These are phyloP conservation scores for Nematocida major DNA, from an alignment of 371 early-diverging fungal species.

Conservation along the genomic window DNA sequence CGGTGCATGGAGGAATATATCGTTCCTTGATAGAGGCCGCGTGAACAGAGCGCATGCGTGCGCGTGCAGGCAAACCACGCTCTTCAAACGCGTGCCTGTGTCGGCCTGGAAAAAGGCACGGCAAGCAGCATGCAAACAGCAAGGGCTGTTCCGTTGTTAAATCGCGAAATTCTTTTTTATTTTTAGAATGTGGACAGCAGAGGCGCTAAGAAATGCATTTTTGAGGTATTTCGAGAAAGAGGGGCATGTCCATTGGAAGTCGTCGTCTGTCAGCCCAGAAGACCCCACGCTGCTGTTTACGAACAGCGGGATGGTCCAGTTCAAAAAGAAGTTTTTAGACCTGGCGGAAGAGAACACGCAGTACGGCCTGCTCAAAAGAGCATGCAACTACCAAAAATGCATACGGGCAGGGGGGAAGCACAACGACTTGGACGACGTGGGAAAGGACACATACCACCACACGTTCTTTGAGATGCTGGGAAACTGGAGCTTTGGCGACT, in stretches of 20 bases:
- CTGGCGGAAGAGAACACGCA: constrained; percentile 80
- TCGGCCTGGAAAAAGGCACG: too few species aligned
- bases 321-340: constrained; percentile 92
- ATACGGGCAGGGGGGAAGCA: constrained; percentile 93
- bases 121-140: neutral
- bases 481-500: constrained; percentile 99
- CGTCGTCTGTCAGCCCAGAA: constrained; percentile 86
- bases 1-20: too few species aligned
- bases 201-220: constrained; percentile 70
- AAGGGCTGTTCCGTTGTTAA: neutral
- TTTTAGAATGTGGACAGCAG: constrained; percentile 54
- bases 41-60: too few species aligned
- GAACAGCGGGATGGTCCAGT: constrained; percentile 99
- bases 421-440: constrained; percentile 99
- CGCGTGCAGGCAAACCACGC: too few species aligned
- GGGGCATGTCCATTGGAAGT: constrained; percentile 75
- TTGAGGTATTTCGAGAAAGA: constrained; percentile 76
- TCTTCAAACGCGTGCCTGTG: too few species aligned
- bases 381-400: constrained; percentile 92
- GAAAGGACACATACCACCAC: constrained; percentile 98
- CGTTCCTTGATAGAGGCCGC: too few species aligned
- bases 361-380: constrained; percentile 78
- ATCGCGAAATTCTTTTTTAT: neutral
- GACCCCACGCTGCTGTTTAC: constrained; percentile 94
- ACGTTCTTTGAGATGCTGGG: constrained; percentile 99